Evolutionary conservation across 495 filamentous ascomycete genomes (phyloP).

Genomic region (Penicillium daleae): DNA sequence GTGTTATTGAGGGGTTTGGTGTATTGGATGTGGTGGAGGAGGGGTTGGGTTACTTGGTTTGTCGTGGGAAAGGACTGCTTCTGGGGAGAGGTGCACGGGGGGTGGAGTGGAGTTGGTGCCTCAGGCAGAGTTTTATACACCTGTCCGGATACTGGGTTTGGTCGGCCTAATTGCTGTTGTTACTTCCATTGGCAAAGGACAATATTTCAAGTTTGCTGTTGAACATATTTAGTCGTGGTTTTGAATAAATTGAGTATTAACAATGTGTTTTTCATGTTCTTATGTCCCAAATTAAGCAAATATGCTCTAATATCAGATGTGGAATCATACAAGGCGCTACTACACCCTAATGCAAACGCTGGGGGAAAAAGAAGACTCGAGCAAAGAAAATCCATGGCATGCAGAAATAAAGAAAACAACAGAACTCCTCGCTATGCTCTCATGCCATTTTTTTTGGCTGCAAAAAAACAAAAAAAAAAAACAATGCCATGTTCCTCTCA

Average conservation of each 20-base stretch:
- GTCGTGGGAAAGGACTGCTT: conserved; percentile 2
- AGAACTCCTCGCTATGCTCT: conserved; percentile 7
- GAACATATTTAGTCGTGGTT: no score
- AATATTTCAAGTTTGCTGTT: no score
- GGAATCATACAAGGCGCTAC: neutral
- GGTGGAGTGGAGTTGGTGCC: conserved; percentile 1
- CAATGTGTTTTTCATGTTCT: neutral
- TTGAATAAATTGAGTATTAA: neutral
- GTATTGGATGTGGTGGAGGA: neutral
- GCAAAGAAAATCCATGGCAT: neutral
- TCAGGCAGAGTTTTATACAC: neutral
- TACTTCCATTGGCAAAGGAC: no score
- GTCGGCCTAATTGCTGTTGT: neutral
- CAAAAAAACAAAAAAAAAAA: neutral
- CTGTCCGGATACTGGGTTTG: neutral
- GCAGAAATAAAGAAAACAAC: neutral
- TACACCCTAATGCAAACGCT: neutral
- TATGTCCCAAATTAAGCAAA: neutral
- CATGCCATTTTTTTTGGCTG: neutral
- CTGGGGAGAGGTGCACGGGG: neutral
- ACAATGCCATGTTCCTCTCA: neutral
- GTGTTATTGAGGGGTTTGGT: neutral
- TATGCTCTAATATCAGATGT: neutral
- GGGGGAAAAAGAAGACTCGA: neutral
- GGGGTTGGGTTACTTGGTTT: neutral